These are phyloP conservation scores for Lachnellula arida DNA, from an alignment of 2,329 filamentous ascomycete genomes.

Conservation along the genomic window DNA sequence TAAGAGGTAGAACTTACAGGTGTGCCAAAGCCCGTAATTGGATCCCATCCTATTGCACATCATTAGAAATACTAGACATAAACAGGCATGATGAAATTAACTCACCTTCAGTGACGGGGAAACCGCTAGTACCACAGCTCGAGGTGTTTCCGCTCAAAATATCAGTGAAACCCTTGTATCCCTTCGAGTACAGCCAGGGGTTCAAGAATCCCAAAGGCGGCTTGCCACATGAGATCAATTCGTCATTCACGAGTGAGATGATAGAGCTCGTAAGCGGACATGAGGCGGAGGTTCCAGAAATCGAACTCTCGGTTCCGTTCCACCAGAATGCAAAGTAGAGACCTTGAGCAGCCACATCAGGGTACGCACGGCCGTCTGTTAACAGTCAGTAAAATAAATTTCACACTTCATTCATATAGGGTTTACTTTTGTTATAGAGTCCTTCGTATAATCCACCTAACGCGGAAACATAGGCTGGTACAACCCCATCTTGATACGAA, in stretches of 20 bases:
- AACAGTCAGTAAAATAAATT: neutral
- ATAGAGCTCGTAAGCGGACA: constrained; percentile 52
- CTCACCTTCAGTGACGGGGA: constrained; percentile 26
- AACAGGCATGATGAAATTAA: too few species aligned
- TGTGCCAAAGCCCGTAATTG: constrained; percentile 35
- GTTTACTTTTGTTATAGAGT: constrained; percentile 37
- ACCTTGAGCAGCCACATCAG: constrained; percentile 52
- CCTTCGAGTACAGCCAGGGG: constrained; percentile 37
- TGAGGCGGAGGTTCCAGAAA: constrained; percentile 50
- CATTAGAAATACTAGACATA: too few species aligned
- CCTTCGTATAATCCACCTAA: constrained; percentile 42
- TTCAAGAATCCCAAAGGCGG: constrained; percentile 39
- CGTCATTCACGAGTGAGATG: constrained; percentile 59
- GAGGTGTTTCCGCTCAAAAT: constrained; percentile 33
- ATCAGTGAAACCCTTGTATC: constrained; percentile 36
- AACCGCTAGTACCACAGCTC: constrained; percentile 32
- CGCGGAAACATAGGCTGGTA: constrained; percentile 38
- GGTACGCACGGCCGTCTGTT: constrained; percentile 41
- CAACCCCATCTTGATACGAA: constrained; percentile 41
- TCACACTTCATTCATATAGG: neutral
- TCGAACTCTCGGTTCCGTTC: constrained; percentile 33
- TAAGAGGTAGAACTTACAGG: constrained; percentile 12
- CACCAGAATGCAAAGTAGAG: constrained; percentile 46
- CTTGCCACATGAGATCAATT: constrained; percentile 47
- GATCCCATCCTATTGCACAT: constrained; percentile 25